Conservation (phyloP, 371 early-diverging fungal genomes). For the Catenaria anguillulae region DNA sequence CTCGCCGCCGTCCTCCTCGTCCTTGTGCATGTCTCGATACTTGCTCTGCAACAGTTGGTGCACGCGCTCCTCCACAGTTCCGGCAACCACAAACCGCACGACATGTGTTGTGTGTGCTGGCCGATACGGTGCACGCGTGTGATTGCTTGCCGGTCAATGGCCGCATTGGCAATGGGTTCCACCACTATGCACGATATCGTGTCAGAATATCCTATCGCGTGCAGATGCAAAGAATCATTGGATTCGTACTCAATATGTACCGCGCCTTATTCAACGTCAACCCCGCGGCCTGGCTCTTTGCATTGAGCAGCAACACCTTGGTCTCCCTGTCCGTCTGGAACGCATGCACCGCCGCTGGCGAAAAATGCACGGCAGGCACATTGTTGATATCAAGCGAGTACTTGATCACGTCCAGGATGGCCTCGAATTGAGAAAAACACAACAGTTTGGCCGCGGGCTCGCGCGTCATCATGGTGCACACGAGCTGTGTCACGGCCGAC, state of each 20-base stretch:
- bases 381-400: not conserved
- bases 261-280: not conserved
- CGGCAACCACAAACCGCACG: not conserved
- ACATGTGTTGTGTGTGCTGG: not conserved
- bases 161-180: not conserved
- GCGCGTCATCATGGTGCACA: not conserved
- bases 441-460: not conserved
- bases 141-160: not conserved
- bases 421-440: not conserved
- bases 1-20: too few relatives aligned
- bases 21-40: not conserved
- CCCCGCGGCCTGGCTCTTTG: not conserved
- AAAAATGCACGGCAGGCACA: not conserved
- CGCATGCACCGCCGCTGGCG: not conserved
- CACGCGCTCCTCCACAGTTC: not conserved
- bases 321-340: not conserved
- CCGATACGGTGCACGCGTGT: constrained; percentile 2
- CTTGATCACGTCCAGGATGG: not conserved
- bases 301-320: not conserved
- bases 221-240: too few relatives aligned
- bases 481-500: not conserved
- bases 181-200: not conserved
- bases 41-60: not conserved
- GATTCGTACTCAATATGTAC: not conserved
- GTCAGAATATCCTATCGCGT: too few relatives aligned